Percentiles rank a stretch among this genome's conserved stretches.
Conservation (phyloP, 129 eudicot species). For the Escallonia herrerae region DNA sequence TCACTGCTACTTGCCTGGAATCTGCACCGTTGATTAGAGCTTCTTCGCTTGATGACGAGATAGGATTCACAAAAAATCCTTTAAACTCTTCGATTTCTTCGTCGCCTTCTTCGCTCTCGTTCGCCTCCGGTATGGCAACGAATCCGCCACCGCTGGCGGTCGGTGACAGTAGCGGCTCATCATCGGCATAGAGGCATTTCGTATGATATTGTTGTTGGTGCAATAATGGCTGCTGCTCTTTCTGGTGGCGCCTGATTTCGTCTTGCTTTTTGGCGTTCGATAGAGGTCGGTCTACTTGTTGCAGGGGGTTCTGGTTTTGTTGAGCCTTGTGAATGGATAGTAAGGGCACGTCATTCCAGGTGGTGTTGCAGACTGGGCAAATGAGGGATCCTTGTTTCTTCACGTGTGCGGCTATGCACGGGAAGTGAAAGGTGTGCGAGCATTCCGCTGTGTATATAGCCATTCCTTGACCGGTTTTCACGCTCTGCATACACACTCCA, state of each 20-base stretch:
- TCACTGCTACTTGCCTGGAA: constrained; percentile 44
- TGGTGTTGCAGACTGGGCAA: constrained; percentile 70
- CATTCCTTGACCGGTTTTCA: constrained; percentile 72
- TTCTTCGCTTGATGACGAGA: constrained; percentile 24
- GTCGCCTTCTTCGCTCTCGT: constrained; percentile 21
- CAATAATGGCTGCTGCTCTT: neutral
- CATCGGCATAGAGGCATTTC: constrained; percentile 43
- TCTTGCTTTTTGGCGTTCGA: neutral
- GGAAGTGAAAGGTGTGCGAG: constrained; percentile 78
- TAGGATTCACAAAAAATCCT: constrained; percentile 62
- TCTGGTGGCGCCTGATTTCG: neutral
- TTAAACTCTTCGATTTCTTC: constrained; percentile 57
- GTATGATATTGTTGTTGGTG: neutral
- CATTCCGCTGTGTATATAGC: constrained; percentile 91
- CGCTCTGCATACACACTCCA: constrained; percentile 81
- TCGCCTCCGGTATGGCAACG: constrained; percentile 45
- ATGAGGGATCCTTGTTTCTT: constrained; percentile 28
- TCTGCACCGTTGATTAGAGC: neutral
- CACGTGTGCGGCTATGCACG: constrained; percentile 67
- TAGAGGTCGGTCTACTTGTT: neutral
- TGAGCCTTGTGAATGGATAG: constrained; percentile 40
- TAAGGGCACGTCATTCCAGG: constrained; percentile 75
- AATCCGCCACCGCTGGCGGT: constrained; percentile 22
- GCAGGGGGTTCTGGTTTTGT: neutral
- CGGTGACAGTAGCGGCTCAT: constrained; percentile 69